Conservation (phyloP, 108 stramenopile species). For the Skeletonema marinoi region DNA sequence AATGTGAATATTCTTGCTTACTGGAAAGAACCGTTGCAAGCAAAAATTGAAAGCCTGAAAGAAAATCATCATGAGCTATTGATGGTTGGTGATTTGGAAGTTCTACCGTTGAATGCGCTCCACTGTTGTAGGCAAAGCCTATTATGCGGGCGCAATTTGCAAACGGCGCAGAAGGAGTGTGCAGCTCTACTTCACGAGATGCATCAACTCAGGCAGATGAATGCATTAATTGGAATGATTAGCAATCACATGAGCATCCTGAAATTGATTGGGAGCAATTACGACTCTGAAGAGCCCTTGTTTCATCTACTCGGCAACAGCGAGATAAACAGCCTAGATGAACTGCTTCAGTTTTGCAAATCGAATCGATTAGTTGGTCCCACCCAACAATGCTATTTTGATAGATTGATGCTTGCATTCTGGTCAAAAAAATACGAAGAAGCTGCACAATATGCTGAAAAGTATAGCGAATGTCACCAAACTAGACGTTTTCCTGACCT, state of each 20-base stretch:
- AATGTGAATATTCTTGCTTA: not conserved
- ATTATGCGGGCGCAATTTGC: slow-evolving; percentile 4
- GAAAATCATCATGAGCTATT: not conserved
- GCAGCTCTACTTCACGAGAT: not conserved
- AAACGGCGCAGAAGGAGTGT: slow-evolving; percentile 7
- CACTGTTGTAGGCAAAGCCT: not conserved
- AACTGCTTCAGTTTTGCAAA: not conserved
- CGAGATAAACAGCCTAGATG: not conserved
- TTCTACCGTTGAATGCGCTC: not conserved
- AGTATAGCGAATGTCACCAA: not conserved
- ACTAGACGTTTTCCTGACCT: not conserved
- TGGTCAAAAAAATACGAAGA: slow-evolving; percentile 2
- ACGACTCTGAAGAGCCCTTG: not conserved
- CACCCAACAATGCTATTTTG: not conserved
- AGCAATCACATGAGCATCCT: not conserved
- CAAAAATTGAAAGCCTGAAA: not conserved
- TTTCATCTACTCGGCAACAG: not conserved
- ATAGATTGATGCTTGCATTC: not conserved
- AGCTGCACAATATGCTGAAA: slow-evolving; percentile 12
- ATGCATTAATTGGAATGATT: not conserved
- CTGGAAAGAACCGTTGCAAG: slow-evolving; percentile 14
- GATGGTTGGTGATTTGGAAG: slow-evolving; percentile 7
- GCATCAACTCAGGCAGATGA: not conserved
- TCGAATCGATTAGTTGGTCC: not conserved
- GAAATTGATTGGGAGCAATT: not conserved